Conservation (phyloP, 2,329 filamentous ascomycete species). For the Diaporthe capsici region DNA sequence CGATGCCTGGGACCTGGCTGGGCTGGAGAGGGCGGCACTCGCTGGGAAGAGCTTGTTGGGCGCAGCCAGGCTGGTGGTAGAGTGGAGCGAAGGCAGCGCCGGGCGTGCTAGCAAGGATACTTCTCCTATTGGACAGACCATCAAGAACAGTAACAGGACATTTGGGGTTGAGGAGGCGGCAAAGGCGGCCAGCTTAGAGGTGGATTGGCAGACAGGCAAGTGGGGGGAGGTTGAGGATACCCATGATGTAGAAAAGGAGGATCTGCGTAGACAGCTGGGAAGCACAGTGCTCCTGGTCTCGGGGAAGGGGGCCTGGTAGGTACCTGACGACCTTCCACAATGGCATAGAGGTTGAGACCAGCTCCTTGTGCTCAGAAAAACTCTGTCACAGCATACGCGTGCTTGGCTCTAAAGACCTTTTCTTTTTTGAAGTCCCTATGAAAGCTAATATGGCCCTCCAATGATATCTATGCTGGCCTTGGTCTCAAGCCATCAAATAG, state of each 20-base stretch:
- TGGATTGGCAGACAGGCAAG: constrained; percentile 88
- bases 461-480: not conserved
- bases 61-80: constrained; percentile 81
- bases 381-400: not conserved
- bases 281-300: constrained; percentile 87
- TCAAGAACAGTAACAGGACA: constrained; percentile 48
- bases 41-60: constrained; percentile 90
- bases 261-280: constrained; percentile 88
- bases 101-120: constrained; percentile 54
- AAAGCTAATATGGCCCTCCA: not conserved
- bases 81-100: constrained; percentile 85
- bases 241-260: constrained; percentile 95
- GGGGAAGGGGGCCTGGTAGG: constrained; percentile 58
- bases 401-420: too few relatives aligned
- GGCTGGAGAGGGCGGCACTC: constrained; percentile 84
- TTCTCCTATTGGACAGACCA: constrained; percentile 46
- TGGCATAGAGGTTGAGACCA: not conserved
- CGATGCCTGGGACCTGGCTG: constrained; percentile 85
- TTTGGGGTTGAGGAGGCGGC: constrained; percentile 91
- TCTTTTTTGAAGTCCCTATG: not conserved
- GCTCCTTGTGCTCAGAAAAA: not conserved
- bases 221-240: constrained; percentile 99
- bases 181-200: constrained; percentile 83
- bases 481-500: not conserved
- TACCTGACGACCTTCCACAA: not conserved